Conservation (phyloP, 148 eudicot species). For the Silene latifolia region DNA sequence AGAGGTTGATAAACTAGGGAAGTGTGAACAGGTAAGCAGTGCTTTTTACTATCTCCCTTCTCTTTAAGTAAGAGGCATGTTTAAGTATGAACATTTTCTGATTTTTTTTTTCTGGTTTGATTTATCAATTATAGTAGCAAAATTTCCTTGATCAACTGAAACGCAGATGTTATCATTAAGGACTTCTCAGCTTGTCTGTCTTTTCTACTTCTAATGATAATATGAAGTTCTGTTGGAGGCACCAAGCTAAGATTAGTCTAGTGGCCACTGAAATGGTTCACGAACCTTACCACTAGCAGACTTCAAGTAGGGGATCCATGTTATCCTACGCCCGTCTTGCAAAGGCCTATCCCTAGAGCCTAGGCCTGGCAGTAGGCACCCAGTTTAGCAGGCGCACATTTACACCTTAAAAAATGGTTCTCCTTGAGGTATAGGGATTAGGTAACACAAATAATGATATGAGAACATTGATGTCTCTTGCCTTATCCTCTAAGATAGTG, state of each 20-base stretch:
- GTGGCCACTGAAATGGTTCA: too few species aligned
- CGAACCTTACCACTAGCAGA: too few species aligned
- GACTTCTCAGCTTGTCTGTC: constrained; percentile 6
- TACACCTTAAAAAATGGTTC: background rate
- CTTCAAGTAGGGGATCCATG: background rate
- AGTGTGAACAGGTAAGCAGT: constrained; percentile 70
- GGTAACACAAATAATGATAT: background rate
- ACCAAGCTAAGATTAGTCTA: too few species aligned
- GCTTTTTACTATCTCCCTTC: background rate
- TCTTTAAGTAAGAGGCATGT: background rate
- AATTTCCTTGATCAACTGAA: background rate
- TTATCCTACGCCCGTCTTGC: background rate
- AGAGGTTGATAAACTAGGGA: constrained; percentile 69
- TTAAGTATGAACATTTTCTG: constrained; percentile 5
- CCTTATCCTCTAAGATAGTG: background rate
- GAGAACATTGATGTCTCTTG: background rate
- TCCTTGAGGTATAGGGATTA: background rate
- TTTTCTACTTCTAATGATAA: too few species aligned
- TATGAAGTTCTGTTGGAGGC: too few species aligned
- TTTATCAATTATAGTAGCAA: background rate
- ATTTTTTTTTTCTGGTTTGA: background rate
- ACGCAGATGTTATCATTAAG: background rate
- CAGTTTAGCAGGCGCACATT: background rate
- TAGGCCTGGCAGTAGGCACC: background rate
- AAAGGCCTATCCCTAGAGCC: background rate